phyloP scores from a whole-genome alignment of 2,329 filamentous ascomycete genomes.

The Drechslerella coelobrocha region DNA sequence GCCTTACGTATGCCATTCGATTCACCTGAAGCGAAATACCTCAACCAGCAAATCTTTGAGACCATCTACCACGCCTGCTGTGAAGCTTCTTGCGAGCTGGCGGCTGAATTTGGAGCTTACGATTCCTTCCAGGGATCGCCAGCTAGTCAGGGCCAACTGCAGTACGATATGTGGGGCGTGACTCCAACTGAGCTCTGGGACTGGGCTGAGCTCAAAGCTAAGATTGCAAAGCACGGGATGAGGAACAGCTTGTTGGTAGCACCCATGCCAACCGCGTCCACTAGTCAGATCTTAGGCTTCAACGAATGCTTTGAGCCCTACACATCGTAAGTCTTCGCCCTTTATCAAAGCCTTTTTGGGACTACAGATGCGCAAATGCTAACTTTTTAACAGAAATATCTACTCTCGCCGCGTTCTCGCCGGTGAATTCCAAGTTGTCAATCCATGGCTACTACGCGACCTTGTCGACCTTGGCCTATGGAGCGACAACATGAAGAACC shows the following conservation, averaged over 20 bases:
- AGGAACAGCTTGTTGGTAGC: conserved; percentile 95
- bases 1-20: conserved; percentile 96
- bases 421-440: conserved; percentile 99
- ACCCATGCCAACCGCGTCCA: conserved; percentile 97
- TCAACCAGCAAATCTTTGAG: conserved; percentile 99
- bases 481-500: conserved; percentile 99
- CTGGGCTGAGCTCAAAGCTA: conserved; percentile 84
- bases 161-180: conserved; percentile 98
- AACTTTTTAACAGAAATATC: conserved; percentile 69
- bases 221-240: conserved; percentile 90
- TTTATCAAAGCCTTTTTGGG: neutral
- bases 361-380: neutral
- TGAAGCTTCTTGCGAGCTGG: conserved; percentile 85
- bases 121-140: conserved; percentile 91
- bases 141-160: conserved; percentile 91
- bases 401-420: conserved; percentile 97
- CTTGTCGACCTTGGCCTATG: conserved; percentile 96
- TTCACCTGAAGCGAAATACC: conserved; percentile 86
- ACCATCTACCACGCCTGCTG: conserved; percentile 97
- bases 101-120: conserved; percentile 83
- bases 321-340: conserved; percentile 67
- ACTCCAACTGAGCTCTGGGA: conserved; percentile 96
- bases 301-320: conserved; percentile 99
- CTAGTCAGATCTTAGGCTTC: conserved; percentile 96
- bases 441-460: conserved; percentile 98